Conservation (phyloP, 2,329 filamentous ascomycete genomes). For the Alternaria rosae region DNA sequence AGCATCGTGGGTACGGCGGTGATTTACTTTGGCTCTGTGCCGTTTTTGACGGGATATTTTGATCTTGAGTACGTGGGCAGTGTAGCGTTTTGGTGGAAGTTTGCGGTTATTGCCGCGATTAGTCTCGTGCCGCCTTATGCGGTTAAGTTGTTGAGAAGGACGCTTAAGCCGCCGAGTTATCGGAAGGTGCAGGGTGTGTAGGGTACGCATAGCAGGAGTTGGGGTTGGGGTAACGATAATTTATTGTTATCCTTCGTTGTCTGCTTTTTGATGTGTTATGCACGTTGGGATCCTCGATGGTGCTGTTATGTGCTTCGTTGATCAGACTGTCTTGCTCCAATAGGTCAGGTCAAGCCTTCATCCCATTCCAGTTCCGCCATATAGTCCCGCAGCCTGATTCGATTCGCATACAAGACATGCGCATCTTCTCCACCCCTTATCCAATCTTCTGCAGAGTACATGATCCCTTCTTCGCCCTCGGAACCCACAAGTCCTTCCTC, state of each 20-base stretch:
- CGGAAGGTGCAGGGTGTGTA: slow-evolving; percentile 83
- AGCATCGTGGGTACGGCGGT: slow-evolving; percentile 82
- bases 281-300: not conserved
- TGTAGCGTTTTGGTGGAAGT: slow-evolving; percentile 86
- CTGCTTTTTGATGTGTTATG: not conserved
- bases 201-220: not conserved
- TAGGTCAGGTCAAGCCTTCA: accelerated
- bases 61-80: slow-evolving; percentile 81
- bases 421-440: accelerated
- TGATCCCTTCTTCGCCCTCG: not conserved
- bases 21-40: slow-evolving; percentile 81
- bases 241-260: not conserved
- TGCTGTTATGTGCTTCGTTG: not conserved
- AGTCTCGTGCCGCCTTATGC: slow-evolving; percentile 87
- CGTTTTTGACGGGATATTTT: slow-evolving; percentile 89
- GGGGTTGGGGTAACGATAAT: not conserved
- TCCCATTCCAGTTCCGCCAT: not conserved
- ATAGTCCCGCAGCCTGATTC: not conserved
- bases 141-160: slow-evolving; percentile 82
- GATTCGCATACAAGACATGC: accelerated
- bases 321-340: not conserved
- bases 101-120: slow-evolving; percentile 78
- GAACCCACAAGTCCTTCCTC: not conserved
- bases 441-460: not conserved
- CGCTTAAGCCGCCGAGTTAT: slow-evolving; percentile 91